These are phyloP conservation scores for Auriscalpium orientale DNA, from an alignment of 768 basidiomycete species.

Conservation along the genomic window DNA sequence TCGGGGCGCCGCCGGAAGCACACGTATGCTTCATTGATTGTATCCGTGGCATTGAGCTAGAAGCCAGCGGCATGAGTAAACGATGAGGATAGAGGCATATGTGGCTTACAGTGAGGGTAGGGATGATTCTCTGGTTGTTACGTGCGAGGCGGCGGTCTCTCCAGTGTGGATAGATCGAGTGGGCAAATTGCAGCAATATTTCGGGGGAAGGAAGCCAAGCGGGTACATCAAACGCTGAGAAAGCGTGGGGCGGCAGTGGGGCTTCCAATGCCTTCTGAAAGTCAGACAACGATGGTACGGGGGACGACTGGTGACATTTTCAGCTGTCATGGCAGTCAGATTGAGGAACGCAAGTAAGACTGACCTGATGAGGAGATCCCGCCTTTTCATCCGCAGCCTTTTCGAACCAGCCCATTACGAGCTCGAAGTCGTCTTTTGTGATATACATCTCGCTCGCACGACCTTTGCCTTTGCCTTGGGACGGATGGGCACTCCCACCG, in stretches of 20 bases:
- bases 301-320: conserved; percentile 58
- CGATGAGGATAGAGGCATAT: neutral
- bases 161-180: conserved; percentile 83
- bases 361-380: conserved; percentile 82
- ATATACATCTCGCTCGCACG: conserved; percentile 53
- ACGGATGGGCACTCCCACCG: conserved; percentile 51
- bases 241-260: conserved; percentile 50
- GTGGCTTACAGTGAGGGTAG: conserved; percentile 70
- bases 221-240: conserved; percentile 64
- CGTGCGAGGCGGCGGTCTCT: conserved; percentile 74
- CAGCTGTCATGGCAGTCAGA: conserved; percentile 17
- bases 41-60: conserved; percentile 85
- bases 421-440: conserved; percentile 88
- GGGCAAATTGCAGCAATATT: conserved; percentile 58
- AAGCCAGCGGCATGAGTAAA: neutral
- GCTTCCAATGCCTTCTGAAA: conserved; percentile 63
- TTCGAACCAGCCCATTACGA: conserved; percentile 93
- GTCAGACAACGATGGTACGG: conserved; percentile 65
- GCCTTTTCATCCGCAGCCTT: conserved; percentile 83
- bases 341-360: conserved; percentile 23
- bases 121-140: conserved; percentile 79
- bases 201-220: conserved; percentile 58
- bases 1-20: conserved; percentile 95
- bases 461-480: conserved; percentile 80
- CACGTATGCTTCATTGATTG: conserved; percentile 86